These are phyloP conservation scores for Hysterangium stoloniferum DNA, from an alignment of 768 basidiomycete genomes.

Conservation along the genomic window DNA sequence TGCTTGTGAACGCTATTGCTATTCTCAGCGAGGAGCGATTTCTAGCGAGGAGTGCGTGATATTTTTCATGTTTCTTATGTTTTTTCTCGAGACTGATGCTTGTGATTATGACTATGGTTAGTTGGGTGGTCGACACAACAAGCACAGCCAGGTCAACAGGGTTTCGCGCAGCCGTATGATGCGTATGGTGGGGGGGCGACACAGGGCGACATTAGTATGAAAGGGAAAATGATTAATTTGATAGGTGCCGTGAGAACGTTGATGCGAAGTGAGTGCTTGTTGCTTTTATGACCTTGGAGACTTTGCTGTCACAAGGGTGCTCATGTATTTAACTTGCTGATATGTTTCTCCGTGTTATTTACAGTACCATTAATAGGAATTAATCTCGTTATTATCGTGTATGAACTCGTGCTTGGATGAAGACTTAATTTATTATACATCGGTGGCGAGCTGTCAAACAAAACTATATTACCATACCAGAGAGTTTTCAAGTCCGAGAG, in stretches of 20 bases:
- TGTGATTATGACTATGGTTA: slow-evolving; percentile 28
- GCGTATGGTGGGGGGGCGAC: slow-evolving; percentile 40
- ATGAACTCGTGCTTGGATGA: slow-evolving; percentile 68
- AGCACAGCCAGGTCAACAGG: slow-evolving; percentile 45
- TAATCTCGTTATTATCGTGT: slow-evolving; percentile 82
- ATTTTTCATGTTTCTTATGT: not conserved
- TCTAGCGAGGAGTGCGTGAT: slow-evolving; percentile 73
- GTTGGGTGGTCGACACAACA: slow-evolving; percentile 85
- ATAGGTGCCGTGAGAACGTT: slow-evolving; percentile 93
- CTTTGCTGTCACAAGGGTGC: no score
- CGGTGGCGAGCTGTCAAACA: not conserved
- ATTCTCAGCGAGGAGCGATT: slow-evolving; percentile 96
- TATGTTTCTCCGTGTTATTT: slow-evolving; percentile 13
- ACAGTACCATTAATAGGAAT: slow-evolving; percentile 89
- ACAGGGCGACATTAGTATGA: slow-evolving; percentile 61
- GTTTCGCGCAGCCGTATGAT: slow-evolving; percentile 62
- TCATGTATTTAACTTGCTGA: slow-evolving; percentile 2
- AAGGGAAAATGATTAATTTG: slow-evolving; percentile 82
- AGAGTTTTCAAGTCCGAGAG: no score
- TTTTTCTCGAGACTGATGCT: slow-evolving; percentile 3
- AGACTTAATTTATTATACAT: not conserved
- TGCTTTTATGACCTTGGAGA: no score
- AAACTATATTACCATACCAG: no score
- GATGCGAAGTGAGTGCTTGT: slow-evolving; percentile 79
- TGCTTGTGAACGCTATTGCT: slow-evolving; percentile 91